These are phyloP conservation scores for Marchantia polymorpha DNA, from an alignment of 225 moss, liverwort and hornwort genomes.

Conservation along the genomic window DNA sequence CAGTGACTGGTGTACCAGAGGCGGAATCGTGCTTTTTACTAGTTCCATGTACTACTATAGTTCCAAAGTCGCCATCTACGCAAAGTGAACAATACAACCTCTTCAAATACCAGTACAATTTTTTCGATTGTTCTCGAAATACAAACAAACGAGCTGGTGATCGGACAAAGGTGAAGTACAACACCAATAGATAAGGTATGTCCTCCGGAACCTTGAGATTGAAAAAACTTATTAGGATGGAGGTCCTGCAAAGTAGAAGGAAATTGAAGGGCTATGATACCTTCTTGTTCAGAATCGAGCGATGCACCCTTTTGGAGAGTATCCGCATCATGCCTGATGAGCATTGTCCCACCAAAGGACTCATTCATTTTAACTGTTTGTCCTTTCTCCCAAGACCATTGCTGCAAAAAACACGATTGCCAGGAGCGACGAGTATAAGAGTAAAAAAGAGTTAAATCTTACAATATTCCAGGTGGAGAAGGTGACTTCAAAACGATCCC, in stretches of 20 bases:
- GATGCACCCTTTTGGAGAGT: constrained; percentile 54
- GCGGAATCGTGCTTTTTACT: constrained; percentile 27
- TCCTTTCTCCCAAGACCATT: constrained; percentile 96
- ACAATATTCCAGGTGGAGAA: neutral
- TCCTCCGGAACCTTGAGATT: no score
- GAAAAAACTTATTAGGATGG: no score
- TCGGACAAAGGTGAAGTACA: neutral
- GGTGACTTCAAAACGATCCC: neutral
- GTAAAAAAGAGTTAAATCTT: neutral
- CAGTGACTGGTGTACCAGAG: constrained; percentile 7
- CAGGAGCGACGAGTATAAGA: neutral
- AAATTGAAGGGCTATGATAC: constrained; percentile 4
- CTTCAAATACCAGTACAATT: neutral
- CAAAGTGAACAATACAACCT: neutral
- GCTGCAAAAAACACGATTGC: constrained; percentile 29
- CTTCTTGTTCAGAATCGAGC: constrained; percentile 40
- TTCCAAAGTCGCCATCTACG: constrained; percentile 50
- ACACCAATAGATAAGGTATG: neutral
- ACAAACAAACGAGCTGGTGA: neutral
- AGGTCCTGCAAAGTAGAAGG: neutral
- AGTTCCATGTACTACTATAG: constrained; percentile 51
- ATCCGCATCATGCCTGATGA: constrained; percentile 62
- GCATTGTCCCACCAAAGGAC: constrained; percentile 82
- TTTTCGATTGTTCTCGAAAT: neutral
- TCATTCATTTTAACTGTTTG: constrained; percentile 97